These are phyloP conservation scores for Daldinia concentrica DNA, from an alignment of 495 filamentous ascomycete species.

Conservation along the genomic window DNA sequence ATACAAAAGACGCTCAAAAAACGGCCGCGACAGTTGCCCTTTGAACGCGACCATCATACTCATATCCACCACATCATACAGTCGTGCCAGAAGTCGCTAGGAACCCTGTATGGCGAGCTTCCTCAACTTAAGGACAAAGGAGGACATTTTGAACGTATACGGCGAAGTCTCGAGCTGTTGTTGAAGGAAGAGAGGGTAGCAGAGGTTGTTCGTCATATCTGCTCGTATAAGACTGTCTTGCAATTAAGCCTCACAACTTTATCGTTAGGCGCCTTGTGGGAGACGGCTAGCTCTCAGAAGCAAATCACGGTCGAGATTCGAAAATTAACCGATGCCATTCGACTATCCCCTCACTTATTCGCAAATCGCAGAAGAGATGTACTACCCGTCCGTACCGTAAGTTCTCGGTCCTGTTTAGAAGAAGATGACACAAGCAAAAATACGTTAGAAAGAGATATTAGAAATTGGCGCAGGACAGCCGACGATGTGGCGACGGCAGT, in stretches of 20 bases:
- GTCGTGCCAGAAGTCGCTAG: constrained; percentile 26
- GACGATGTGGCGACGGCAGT: constrained; percentile 36
- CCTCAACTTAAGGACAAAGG: constrained; percentile 32
- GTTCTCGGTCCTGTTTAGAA: background rate
- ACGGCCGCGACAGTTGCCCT: constrained; percentile 25
- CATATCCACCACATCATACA: constrained; percentile 32
- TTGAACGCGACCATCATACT: constrained; percentile 36
- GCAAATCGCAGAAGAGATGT: background rate
- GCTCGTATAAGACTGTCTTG: constrained; percentile 35
- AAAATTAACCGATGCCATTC: constrained; percentile 31
- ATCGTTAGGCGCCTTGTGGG: constrained; percentile 29
- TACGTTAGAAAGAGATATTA: constrained; percentile 28
- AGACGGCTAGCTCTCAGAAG: constrained; percentile 35
- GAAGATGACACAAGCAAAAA: constrained; percentile 15
- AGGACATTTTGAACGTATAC: constrained; percentile 17
- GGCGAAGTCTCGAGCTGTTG: constrained; percentile 14
- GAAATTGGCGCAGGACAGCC: constrained; percentile 35
- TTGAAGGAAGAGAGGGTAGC: constrained; percentile 30
- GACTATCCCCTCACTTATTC: constrained; percentile 14
- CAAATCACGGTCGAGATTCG: constrained; percentile 37
- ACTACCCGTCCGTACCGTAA: background rate
- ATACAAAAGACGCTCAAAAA: constrained; percentile 26
- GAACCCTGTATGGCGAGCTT: constrained; percentile 21
- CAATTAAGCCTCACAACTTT: constrained; percentile 38
- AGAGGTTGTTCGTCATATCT: constrained; percentile 31